These are phyloP conservation scores for Adenanthera pavonina DNA, from an alignment of 306 rosid species.

Conservation along the genomic window DNA sequence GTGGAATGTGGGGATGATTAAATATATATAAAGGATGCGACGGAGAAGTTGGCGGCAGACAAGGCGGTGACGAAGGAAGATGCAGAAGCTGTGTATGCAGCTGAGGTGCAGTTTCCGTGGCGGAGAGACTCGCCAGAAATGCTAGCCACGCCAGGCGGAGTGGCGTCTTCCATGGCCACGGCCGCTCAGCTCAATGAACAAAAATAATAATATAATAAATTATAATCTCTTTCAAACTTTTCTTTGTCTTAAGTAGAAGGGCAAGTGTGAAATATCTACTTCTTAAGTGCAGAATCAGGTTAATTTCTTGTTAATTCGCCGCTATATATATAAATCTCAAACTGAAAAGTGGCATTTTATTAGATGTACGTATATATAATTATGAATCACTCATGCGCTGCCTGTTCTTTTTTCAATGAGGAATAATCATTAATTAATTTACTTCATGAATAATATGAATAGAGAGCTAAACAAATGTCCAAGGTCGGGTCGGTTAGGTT, in stretches of 20 bases:
- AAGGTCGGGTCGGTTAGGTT: too few species aligned
- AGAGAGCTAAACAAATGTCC: too few species aligned
- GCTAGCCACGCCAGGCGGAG: conserved; percentile 31
- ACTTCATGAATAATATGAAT: too few species aligned
- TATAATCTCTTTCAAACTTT: background rate
- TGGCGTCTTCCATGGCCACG: conserved; percentile 46
- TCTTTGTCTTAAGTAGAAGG: too few species aligned
- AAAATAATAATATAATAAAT: background rate
- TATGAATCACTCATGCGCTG: too few species aligned
- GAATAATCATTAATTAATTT: too few species aligned
- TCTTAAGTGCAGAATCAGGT: background rate
- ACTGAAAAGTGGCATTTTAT: too few species aligned
- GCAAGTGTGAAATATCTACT: too few species aligned
- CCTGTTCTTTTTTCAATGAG: too few species aligned
- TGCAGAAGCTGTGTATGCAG: conserved; percentile 44
- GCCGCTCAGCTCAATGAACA: conserved; percentile 13
- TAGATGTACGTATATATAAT: too few species aligned
- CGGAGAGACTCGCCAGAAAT: background rate
- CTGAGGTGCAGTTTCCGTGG: conserved; percentile 39
- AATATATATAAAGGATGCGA: conserved; percentile 38
- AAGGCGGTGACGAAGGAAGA: conserved; percentile 49
- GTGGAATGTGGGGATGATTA: background rate
- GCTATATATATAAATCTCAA: too few species aligned
- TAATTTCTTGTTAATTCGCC: too few species aligned
- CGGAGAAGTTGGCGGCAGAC: conserved; percentile 32